Conservation (phyloP, 1,284 basidiomycete species). For the Boletellus sp. region DNA sequence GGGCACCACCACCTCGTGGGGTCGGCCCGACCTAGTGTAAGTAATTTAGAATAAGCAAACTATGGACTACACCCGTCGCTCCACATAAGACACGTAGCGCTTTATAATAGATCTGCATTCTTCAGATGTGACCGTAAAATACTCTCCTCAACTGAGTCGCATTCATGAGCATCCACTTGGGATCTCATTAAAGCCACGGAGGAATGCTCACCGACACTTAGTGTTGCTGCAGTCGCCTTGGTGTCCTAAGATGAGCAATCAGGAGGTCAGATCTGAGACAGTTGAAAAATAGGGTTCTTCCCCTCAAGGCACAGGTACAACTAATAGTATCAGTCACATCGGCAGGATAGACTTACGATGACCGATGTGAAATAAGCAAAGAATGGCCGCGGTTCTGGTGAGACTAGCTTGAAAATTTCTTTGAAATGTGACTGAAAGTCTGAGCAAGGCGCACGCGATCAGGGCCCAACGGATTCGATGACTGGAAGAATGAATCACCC, state of each 20-base stretch:
- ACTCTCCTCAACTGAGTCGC: slow-evolving; percentile 34
- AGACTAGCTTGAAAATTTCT: slow-evolving; percentile 56
- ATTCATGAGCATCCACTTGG: slow-evolving; percentile 9
- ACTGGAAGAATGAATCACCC: slow-evolving; percentile 21
- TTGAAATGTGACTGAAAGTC: slow-evolving; percentile 67
- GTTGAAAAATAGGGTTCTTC: neutral
- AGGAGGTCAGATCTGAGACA: slow-evolving; percentile 4
- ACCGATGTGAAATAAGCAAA: slow-evolving; percentile 73
- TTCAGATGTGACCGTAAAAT: slow-evolving; percentile 32
- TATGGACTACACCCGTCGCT: neutral
- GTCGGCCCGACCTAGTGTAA: neutral
- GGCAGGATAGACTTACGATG: slow-evolving; percentile 42
- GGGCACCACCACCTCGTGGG: neutral
- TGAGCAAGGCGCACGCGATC: slow-evolving; percentile 35
- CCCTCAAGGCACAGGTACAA: slow-evolving; percentile 5
- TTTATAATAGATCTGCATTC: slow-evolving; percentile 33
- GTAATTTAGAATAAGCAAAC: neutral
- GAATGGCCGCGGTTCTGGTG: slow-evolving; percentile 61
- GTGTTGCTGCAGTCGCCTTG: slow-evolving; percentile 61
- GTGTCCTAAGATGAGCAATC: slow-evolving; percentile 49
- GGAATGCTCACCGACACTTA: slow-evolving; percentile 50
- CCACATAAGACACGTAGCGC: neutral
- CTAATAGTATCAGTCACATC: neutral
- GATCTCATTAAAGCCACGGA: neutral
- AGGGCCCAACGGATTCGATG: neutral